These are phyloP conservation scores for Diaporthe ampelina DNA, from an alignment of 2,329 filamentous ascomycete genomes.

Conservation along the genomic window DNA sequence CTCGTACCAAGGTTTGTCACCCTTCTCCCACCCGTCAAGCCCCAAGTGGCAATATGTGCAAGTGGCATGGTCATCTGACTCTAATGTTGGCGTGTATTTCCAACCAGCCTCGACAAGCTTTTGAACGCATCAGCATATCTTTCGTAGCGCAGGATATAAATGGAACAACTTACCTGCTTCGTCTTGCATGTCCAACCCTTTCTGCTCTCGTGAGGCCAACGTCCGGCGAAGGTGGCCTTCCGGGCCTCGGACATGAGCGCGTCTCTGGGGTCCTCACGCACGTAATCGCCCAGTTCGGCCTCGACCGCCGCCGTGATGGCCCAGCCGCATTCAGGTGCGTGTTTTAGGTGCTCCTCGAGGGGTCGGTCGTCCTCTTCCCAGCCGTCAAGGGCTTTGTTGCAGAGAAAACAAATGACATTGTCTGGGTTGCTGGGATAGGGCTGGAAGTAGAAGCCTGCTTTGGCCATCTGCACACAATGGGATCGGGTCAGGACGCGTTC, in stretches of 20 bases:
- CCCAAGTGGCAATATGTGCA: conserved; percentile 92
- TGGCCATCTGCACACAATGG: conserved; percentile 75
- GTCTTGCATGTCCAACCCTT: conserved; percentile 91
- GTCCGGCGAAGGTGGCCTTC: conserved; percentile 83
- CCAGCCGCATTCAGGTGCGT: conserved; percentile 88
- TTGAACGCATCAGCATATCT: conserved; percentile 10
- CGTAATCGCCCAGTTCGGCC: conserved; percentile 72
- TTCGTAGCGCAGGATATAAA: neutral
- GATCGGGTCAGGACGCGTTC: conserved; percentile 39
- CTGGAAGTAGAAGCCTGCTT: conserved; percentile 91
- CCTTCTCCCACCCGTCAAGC: conserved; percentile 94
- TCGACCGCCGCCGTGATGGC: conserved; percentile 79
- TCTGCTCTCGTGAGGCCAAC: conserved; percentile 92
- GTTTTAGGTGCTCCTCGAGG: conserved; percentile 85
- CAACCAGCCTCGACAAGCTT: conserved; percentile 92
- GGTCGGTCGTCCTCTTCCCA: conserved; percentile 93
- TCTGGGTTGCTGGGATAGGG: conserved; percentile 83
- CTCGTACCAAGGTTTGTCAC: conserved; percentile 87
- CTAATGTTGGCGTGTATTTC: conserved; percentile 89
- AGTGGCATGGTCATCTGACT: conserved; percentile 89
- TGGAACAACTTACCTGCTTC: conserved; percentile 76
- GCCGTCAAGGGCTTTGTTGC: conserved; percentile 85
- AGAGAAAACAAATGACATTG: conserved; percentile 92
- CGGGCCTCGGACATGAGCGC: conserved; percentile 81
- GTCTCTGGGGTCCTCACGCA: conserved; percentile 80